Evolutionary conservation across 2,329 filamentous ascomycete genomes (phyloP).

Genomic region (Alternaria sp.): DNA sequence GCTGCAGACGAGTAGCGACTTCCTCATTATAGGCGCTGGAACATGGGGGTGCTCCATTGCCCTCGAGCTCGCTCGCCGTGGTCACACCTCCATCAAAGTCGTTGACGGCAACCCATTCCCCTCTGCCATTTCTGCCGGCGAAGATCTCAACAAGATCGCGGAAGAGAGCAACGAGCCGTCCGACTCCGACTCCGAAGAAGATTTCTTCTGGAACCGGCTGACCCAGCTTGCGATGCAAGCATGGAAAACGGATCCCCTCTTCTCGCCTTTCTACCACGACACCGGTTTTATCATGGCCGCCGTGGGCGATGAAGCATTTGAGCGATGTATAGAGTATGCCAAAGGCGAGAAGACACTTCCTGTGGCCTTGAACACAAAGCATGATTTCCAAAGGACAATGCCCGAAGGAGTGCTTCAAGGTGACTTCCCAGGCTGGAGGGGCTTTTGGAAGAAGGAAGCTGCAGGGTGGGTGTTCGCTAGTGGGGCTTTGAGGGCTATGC

Average conservation of each 20-base stretch:
- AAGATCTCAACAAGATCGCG: slow-evolving; percentile 61
- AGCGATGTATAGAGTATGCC: slow-evolving; percentile 50
- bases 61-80: slow-evolving; percentile 58
- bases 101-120: slow-evolving; percentile 57
- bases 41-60: slow-evolving; percentile 62
- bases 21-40: slow-evolving; percentile 60
- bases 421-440: slow-evolving; percentile 61
- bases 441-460: slow-evolving; percentile 56
- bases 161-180: slow-evolving; percentile 44
- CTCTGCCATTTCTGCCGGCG: slow-evolving; percentile 57
- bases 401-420: slow-evolving; percentile 62
- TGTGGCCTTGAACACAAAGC: slow-evolving; percentile 51
- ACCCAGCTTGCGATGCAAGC: slow-evolving; percentile 51
- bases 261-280: slow-evolving; percentile 56
- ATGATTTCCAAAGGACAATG: slow-evolving; percentile 62
- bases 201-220: slow-evolving; percentile 46
- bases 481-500: slow-evolving; percentile 59
- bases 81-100: slow-evolving; percentile 57
- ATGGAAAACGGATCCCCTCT: slow-evolving; percentile 56
- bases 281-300: slow-evolving; percentile 61
- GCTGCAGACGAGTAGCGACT: slow-evolving; percentile 15
- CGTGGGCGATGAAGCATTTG: slow-evolving; percentile 51
- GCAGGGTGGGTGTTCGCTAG: slow-evolving; percentile 65
- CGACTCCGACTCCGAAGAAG: slow-evolving; percentile 42
- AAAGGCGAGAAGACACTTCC: slow-evolving; percentile 43